Conservation (phyloP, 2,329 filamentous ascomycete species). For the Clonostachys rhizophaga region DNA sequence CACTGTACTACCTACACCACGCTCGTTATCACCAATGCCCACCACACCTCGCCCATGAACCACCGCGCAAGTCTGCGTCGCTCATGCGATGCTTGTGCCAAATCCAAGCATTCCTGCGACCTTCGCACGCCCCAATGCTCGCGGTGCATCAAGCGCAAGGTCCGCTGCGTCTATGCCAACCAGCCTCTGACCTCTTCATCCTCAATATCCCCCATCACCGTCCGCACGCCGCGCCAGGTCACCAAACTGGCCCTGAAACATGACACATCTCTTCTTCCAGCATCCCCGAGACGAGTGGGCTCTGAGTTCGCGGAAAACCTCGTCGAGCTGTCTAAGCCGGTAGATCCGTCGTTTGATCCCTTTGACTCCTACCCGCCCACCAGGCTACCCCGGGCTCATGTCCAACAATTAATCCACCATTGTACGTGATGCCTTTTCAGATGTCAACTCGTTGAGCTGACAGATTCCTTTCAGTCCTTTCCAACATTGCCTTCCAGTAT, state of each 20-base stretch:
- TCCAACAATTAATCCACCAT: conserved; percentile 50
- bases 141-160: conserved; percentile 43
- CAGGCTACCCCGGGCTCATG: conserved; percentile 40
- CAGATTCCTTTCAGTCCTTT: conserved; percentile 34
- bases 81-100: conserved; percentile 51
- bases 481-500: conserved; percentile 55
- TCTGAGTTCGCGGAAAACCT: too few relatives aligned
- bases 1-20: too few relatives aligned
- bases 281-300: too few relatives aligned
- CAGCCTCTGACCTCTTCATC: conserved; percentile 32
- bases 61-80: conserved; percentile 46
- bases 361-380: conserved; percentile 53
- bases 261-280: too few relatives aligned
- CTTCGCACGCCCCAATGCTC: conserved; percentile 48
- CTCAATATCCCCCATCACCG: neutral
- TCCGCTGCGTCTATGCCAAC: conserved; percentile 47
- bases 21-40: too few relatives aligned
- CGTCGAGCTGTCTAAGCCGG: neutral
- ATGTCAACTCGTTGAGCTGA: neutral
- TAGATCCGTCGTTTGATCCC: conserved; percentile 36
- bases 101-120: conserved; percentile 51
- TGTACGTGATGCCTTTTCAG: conserved; percentile 32
- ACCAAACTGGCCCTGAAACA: too few relatives aligned
- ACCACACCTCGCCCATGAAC: too few relatives aligned
- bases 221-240: too few relatives aligned